These are phyloP conservation scores for Vigna unguiculata DNA, from an alignment of 306 rosid genomes.

Conservation along the genomic window DNA sequence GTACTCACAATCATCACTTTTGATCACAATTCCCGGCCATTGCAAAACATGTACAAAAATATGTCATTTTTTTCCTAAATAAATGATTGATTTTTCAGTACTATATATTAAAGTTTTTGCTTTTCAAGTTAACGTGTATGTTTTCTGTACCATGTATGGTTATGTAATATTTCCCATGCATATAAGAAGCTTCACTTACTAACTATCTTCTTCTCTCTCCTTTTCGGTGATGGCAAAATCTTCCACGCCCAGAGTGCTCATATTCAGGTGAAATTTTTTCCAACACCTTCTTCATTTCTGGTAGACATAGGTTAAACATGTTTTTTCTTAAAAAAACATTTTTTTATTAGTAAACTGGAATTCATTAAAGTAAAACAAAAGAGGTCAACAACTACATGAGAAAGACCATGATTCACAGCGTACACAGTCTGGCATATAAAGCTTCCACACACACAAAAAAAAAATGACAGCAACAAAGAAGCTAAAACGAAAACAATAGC, in stretches of 20 bases:
- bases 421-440: background rate
- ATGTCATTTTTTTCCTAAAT: background rate
- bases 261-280: conserved; percentile 52
- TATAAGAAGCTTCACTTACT: conserved; percentile 9
- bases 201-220: background rate
- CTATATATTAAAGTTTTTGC: background rate
- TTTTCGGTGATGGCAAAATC: background rate
- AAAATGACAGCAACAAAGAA: background rate
- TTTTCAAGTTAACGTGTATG: background rate
- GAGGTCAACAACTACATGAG: background rate
- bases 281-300: background rate
- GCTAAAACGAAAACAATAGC: background rate
- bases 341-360: background rate
- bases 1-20: conserved; percentile 27
- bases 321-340: background rate
- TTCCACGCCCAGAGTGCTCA: conserved; percentile 64
- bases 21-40: background rate
- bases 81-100: background rate
- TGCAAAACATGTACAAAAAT: background rate
- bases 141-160: background rate
- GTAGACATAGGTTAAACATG: background rate
- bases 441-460: background rate
- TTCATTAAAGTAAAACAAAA: background rate
- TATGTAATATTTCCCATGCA: background rate
- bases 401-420: background rate